Percentiles rank a stretch among this genome's conserved stretches.
Conservation (phyloP, 2,329 filamentous ascomycete genomes). For the Torrubiellomyces zombiae region DNA sequence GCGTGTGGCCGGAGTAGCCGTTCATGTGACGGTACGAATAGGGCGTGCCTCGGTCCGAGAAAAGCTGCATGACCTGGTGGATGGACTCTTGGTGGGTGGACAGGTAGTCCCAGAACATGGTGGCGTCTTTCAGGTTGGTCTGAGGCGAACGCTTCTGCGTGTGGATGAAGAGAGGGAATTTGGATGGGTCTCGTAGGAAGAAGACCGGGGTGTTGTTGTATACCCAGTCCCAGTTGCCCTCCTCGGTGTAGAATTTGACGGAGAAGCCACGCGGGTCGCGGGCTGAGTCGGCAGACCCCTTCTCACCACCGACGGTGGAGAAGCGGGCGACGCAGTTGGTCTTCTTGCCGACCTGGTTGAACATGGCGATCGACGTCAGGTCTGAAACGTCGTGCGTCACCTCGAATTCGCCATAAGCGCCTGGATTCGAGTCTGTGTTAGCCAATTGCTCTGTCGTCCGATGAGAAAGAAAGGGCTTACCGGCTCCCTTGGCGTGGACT, state of each 20-base stretch:
- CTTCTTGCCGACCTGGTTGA: slow-evolving; percentile 36
- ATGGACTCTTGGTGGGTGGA: slow-evolving; percentile 43
- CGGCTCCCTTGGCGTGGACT: slow-evolving; percentile 18
- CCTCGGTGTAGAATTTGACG: slow-evolving; percentile 41
- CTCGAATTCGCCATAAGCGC: slow-evolving; percentile 41
- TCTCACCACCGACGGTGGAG: slow-evolving; percentile 53
- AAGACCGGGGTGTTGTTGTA: slow-evolving; percentile 66
- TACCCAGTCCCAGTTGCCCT: slow-evolving; percentile 57
- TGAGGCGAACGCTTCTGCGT: slow-evolving; percentile 62
- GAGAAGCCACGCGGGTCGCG: slow-evolving; percentile 58
- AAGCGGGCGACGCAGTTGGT: slow-evolving; percentile 45
- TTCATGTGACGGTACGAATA: slow-evolving; percentile 51
- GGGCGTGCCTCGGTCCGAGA: slow-evolving; percentile 49
- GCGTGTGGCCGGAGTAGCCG: slow-evolving; percentile 50
- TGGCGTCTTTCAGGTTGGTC: slow-evolving; percentile 54
- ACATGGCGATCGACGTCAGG: slow-evolving; percentile 35
- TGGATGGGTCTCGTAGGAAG: slow-evolving; percentile 57
- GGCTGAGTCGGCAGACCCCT: slow-evolving; percentile 49
- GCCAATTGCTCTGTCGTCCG: too few relatives aligned
- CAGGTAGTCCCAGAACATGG: slow-evolving; percentile 34
- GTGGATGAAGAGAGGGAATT: slow-evolving; percentile 62
- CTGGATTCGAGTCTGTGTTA: too few relatives aligned
- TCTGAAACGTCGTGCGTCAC: slow-evolving; percentile 40
- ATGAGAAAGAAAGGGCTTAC: too few relatives aligned
- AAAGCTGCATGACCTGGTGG: slow-evolving; percentile 49